These are phyloP conservation scores for Trichomonas vaginalis DNA, from an alignment of 208 protist genomes.

Conservation along the genomic window DNA sequence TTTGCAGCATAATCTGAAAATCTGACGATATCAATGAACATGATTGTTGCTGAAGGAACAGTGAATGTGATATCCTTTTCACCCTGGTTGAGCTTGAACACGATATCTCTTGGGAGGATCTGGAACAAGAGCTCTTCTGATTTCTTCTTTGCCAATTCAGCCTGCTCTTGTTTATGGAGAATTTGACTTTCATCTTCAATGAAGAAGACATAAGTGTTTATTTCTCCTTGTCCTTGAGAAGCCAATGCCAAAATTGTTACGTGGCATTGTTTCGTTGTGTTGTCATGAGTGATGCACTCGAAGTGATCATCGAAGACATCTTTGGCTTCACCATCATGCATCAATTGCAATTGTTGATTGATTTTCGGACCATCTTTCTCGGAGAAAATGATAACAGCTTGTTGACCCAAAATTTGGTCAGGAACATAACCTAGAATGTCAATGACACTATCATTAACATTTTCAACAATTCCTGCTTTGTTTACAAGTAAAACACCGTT, in stretches of 20 bases:
- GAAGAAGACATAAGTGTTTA: background rate
- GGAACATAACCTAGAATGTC: background rate
- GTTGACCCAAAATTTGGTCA: background rate
- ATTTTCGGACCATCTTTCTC: background rate
- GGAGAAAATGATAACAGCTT: background rate
- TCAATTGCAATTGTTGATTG: background rate
- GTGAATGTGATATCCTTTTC: background rate
- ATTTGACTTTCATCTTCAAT: background rate
- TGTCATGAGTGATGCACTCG: background rate
- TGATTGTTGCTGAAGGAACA: background rate
- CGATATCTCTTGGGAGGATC: background rate
- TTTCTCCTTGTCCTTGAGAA: background rate
- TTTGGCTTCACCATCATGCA: background rate
- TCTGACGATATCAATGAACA: background rate
- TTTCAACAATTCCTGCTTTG: background rate
- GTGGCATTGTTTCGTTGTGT: background rate
- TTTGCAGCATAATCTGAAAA: background rate
- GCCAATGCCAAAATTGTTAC: background rate
- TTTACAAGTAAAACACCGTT: background rate
- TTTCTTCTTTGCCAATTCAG: background rate
- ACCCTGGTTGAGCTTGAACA: background rate
- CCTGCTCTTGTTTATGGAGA: background rate
- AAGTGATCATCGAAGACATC: background rate
- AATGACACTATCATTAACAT: background rate
- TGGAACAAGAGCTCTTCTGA: background rate